Base-by-base conservation (phyloP, 345 rosid genomes). In the Ricinus communis region DNA sequence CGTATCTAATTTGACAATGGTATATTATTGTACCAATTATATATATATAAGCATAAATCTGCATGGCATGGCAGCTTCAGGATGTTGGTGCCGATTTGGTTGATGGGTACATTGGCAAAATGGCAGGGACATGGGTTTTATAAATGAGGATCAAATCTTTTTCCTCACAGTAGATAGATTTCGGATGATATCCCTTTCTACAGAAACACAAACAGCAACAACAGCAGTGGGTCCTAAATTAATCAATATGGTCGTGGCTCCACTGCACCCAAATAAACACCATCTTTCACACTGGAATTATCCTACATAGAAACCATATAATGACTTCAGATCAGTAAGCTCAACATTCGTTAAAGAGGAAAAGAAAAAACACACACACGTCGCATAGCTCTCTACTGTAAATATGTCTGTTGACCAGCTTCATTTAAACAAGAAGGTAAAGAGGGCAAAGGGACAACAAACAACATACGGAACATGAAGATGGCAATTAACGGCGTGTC, bases 141-240 rank as follows among this genome's bases (percentile, higher is more conserved):
- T 14, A 58, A 21, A 10, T 11, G 15, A 22, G 14, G 28, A 53
- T 43, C 47, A 53, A 21, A 53, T 53, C 57, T 53, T 22, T 4
- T 53, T 53, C 11, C 1, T 7, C 62, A 58, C 41, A 58, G 24
- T 30, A 16, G 21, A 31, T 62, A 40, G 66, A 62, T 62, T 62
- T 36, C 28, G 66, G 47, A 43, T 38, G 43, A 61, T 62, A 40
- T 62, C 16, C 14, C 33, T 19, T 21, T 33, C 45, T 4, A 36
- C 64, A 60, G 45, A 15, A 60, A 60, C 46, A 19, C 46, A 19
- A 60, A 10, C n/a, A n/a, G n/a, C n/a, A 60, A 43, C 65, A 38
- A 62, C 8, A 21, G 14, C 13, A 13, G 50, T 62, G 66, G 66
- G 18, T 55, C 27, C 50, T 9, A 31, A 30, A 4, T 49, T 65